Evolutionary conservation across 768 basidiomycete species (phyloP), one percentile per base, ranked within the genome.

Genomic region (Mycena pura): DNA sequence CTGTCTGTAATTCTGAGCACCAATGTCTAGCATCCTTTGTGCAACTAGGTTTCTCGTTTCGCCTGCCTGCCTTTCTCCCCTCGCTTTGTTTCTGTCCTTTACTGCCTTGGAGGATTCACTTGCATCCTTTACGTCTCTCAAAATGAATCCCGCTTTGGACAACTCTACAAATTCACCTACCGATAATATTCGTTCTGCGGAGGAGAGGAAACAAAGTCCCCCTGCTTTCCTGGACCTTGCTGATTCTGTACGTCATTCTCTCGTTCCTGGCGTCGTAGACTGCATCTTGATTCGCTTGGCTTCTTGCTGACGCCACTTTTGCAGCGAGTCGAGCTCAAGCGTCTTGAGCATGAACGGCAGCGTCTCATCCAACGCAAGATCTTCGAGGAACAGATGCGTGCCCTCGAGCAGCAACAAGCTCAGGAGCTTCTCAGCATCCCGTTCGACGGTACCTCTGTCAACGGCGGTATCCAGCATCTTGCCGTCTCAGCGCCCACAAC

Each of bases 351-450:
- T 72, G 95, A 97, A 76, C 88, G 92, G 50, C 93, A 95, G 76
- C 93, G 95, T 63, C 79, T 79, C 36, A 73, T 92, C 40, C 95
- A 96, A 73, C 89, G 95, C 72, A 91, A 88, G 76, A 77, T 93
- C 69, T 99, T 98, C 75, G 96, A 99, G 77, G 93, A 96, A 69
- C 95, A 97, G 78, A 97, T 97, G 96, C 90, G 91, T 55, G 88
- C 84, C 53, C 84, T 99, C 65, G 95, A 98, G 78, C 89, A 91
- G 65, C 89, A 94, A 74, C 96, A 99, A 77, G 88, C 87, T 13
- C 89, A 91, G 65, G 92, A 95, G 72, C 83, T 95, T 36, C 86
- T 95, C 69, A 84, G 75, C 66, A 83, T 93, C 68, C 90, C 91
- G 32, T 85, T 84, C 71, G 89, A 91, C 62, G 70, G 71, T 43